Conservation (phyloP, 1,139 yeast species). For the Geotrichum klebahnii region DNA sequence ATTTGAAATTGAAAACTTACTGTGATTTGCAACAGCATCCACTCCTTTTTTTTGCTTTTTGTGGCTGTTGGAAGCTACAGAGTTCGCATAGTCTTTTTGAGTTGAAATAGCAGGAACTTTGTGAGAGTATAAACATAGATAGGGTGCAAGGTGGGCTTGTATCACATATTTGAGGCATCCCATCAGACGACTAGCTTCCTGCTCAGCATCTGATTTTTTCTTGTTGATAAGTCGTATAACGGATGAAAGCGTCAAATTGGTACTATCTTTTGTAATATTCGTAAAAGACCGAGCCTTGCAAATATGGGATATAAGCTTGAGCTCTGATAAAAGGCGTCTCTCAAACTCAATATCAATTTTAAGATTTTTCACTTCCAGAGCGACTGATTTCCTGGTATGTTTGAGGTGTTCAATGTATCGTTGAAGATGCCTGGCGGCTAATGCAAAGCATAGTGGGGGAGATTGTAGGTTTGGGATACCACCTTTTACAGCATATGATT, state of each 20-base stretch:
- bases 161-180: constrained; percentile 10
- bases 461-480: constrained; percentile 6
- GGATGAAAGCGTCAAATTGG: not conserved
- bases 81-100: not conserved
- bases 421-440: constrained; percentile 11
- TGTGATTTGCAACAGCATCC: not conserved
- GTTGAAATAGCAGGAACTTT: not conserved
- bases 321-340: constrained; percentile 3
- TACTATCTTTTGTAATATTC: not conserved
- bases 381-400: not conserved
- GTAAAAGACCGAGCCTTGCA: not conserved
- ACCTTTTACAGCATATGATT: constrained; percentile 7
- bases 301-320: not conserved
- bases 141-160: constrained; percentile 7
- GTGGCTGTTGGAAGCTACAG: not conserved
- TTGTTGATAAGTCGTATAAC: not conserved
- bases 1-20: constrained; percentile 2
- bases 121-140: constrained; percentile 6
- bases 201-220: not conserved
- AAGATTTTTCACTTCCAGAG: not conserved
- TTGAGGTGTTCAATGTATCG: constrained; percentile 10
- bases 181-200: constrained; percentile 4
- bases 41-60: not conserved
- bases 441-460: constrained; percentile 1
- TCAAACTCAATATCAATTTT: constrained; percentile 10